Evolutionary conservation across 495 filamentous ascomycete genomes (phyloP), one percentile per base, ranked within the genome.

Genomic region (Xylaria scruposa): DNA sequence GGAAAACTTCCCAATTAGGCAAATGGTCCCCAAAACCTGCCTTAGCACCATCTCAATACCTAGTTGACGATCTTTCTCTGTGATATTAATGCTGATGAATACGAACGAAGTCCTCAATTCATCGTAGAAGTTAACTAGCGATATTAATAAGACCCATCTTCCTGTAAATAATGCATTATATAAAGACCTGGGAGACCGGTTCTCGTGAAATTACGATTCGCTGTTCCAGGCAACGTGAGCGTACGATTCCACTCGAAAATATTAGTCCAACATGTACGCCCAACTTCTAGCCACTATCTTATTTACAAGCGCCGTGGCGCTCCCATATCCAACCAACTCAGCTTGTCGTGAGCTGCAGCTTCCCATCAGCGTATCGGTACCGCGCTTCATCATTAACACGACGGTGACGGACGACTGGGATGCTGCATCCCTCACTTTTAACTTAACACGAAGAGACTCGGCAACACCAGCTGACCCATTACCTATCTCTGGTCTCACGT

Each of bases 391-490:
- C n/a, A 10, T 78, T 0, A 60, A 72, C 49, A 56, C 72, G 8
- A 73, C 72, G 13, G 36, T 75, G 36, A 71, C 75, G 17, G 73
- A 77, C 33, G 68, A 78, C 67, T 78, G 76, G 76, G 76, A 78
- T 56, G 76, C 64, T 21, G 73, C 70, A 15, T 72, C 77, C 10
- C 63, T 78, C 5, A 77, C 73, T 6, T 44, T 77, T 12, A 76
- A 74, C 63, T 38, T 77, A n/a, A 77, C 75, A 29, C 71, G 77
- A n/a, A 71, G 73, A 46, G 77, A 77, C 56, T 73, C 67, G 3
- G 31, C 51, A 5, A 70, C 62, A 19, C 3, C 59, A 8, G 67
- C 68, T 4, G 58, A 60, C 19, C 58, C 58, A 2, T 5, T 60
- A 33, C 58, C 58, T 5, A 60, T 60, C 10, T 60, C 58, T 38